phyloP scores from a whole-genome alignment of 371 early-diverging fungal genomes.

The Syncephalis plumigaleata region DNA sequence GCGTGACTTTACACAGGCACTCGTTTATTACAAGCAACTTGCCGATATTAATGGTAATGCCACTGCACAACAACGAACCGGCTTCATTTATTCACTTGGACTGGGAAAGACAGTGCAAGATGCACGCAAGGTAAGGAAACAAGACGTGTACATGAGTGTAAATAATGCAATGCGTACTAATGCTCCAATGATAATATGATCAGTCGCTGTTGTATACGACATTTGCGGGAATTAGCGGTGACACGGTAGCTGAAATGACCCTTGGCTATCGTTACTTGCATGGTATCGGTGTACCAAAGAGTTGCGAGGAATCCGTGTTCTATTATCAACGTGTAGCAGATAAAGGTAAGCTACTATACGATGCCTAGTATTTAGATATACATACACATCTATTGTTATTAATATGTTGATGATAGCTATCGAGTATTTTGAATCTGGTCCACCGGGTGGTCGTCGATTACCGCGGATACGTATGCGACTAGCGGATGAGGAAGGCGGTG shows the following conservation, averaged over 20 bases:
- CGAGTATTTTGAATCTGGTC: conserved; percentile 46
- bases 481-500: conserved; percentile 61
- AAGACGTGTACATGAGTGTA: not conserved
- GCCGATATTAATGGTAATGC: conserved; percentile 53
- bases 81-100: conserved; percentile 79
- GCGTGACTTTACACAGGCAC: conserved; percentile 33
- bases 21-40: conserved; percentile 31
- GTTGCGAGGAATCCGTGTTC: conserved; percentile 53
- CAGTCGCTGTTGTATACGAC: conserved; percentile 60
- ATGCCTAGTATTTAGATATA: too few species aligned
- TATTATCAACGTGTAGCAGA: conserved; percentile 71
- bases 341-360: conserved; percentile 24
- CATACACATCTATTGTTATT: too few species aligned
- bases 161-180: not conserved
- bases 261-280: conserved; percentile 65
- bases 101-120: conserved; percentile 50
- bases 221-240: conserved; percentile 63
- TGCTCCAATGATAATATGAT: not conserved
- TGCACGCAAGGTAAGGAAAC: conserved; percentile 22
- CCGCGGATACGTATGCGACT: conserved; percentile 52
- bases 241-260: conserved; percentile 61
- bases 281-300: conserved; percentile 68
- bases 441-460: conserved; percentile 61
- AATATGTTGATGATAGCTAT: conserved; percentile 26
- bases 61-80: conserved; percentile 75